Evolutionary conservation across 1,284 basidiomycete genomes (phyloP), one percentile per base, ranked within the genome.

Genomic region (Ganoderma sinense): DNA sequence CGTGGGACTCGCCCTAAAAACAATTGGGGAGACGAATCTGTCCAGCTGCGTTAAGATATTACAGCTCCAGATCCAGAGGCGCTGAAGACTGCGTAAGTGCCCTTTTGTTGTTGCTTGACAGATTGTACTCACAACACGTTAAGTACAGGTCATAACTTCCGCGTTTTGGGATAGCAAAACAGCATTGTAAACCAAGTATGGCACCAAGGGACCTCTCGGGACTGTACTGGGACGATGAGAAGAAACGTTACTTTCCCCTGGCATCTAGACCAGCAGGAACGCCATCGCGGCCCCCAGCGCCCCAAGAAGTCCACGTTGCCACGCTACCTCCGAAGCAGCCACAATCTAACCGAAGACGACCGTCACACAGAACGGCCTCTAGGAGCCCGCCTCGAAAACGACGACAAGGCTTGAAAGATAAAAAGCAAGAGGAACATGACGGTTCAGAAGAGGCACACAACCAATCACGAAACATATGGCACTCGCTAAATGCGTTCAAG

Each of bases 221-320:
- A 16, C 70, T 80, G 26, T 80, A 80, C 64, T 80, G 78, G 77
- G 79, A 80, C 64, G 76, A 77, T 56, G 71, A 73, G 11, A 76
- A 72, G 59, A 69, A 75, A 26, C 77, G 79, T 13, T 80, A 80
- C 62, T 80, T 79, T 51, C 77, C 78, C 16, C 53, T 79, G 3
- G 69, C 77, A 7, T 77, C 77, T 1, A 71, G 74, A 39, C 76
- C 76, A 36, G 65, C 70, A 13, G 69, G 69, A 23, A 23, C 48
- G 23, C 65, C 60, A 13, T 31, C 59, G 33, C 56, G 13, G 60
- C 43, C 69, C 13, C 39, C 68, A 18, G 67, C 55, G 16, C 31
- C 62, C 13, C 41, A 7, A 13, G 59, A 26, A 41, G 40, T 16
- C 36, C 26, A 29, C 16, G 40, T 61, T 61, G 40, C 53, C 26